phyloP scores from a whole-genome alignment of 176 grass and related monocot genomes.

The Alopecurus myosuroides region DNA sequence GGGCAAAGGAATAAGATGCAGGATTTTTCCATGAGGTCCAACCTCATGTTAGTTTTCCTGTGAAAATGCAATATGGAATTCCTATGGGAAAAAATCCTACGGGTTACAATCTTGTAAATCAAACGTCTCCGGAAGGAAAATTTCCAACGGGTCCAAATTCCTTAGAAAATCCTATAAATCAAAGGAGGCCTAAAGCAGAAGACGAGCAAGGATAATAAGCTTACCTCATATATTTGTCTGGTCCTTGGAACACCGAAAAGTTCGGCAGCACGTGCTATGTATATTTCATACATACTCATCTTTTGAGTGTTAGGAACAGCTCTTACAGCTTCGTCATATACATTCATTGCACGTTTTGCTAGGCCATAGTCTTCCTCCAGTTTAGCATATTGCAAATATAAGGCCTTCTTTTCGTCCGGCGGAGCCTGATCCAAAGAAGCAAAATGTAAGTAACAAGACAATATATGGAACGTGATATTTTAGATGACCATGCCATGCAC shows the following conservation, averaged over 20 bases:
- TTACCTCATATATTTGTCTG: conserved; percentile 79
- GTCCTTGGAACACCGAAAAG: conserved; percentile 80
- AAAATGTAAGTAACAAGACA: conserved; percentile 22
- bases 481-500: neutral
- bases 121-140: too few species aligned
- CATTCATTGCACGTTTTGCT: conserved; percentile 77
- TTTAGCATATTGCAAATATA: conserved; percentile 89
- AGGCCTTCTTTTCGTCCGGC: conserved; percentile 58
- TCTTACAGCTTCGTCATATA: conserved; percentile 77
- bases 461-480: conserved; percentile 16
- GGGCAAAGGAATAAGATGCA: too few species aligned
- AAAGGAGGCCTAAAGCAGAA: neutral
- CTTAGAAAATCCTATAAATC: too few species aligned
- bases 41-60: too few species aligned
- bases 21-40: too few species aligned
- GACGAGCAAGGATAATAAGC: neutral
- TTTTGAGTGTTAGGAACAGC: conserved; percentile 61
- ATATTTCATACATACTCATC: conserved; percentile 86
- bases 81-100: too few species aligned
- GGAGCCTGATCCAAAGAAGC: conserved; percentile 53
- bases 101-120: too few species aligned
- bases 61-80: too few species aligned
- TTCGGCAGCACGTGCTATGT: conserved; percentile 63
- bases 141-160: too few species aligned
- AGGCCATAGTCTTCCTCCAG: conserved; percentile 84